Evolutionary conservation across 371 early-diverging fungal species (phyloP).

Genomic region (Rozella allomycis): DNA sequence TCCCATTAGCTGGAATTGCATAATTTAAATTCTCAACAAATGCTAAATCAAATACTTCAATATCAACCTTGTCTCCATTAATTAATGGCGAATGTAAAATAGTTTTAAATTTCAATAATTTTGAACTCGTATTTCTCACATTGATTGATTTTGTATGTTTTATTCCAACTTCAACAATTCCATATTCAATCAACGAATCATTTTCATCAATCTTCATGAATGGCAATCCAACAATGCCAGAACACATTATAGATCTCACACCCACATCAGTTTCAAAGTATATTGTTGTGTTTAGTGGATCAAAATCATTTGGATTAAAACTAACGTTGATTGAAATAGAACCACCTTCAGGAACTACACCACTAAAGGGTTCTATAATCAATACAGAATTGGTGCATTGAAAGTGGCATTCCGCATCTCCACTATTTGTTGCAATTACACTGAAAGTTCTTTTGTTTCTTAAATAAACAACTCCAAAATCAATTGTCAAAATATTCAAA

Average conservation of each 20-base stretch:
- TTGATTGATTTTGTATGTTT: slow-evolving; percentile 10
- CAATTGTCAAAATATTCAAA: slow-evolving; percentile 17
- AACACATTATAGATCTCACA: slow-evolving; percentile 15
- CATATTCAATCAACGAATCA: slow-evolving; percentile 16
- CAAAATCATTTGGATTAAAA: slow-evolving; percentile 17
- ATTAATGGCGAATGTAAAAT: slow-evolving; percentile 5
- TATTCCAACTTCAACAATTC: slow-evolving; percentile 20
- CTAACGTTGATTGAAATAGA: slow-evolving; percentile 12
- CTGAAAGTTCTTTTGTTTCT: slow-evolving; percentile 19
- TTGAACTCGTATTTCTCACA: slow-evolving; percentile 19
- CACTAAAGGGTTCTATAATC: slow-evolving; percentile 3
- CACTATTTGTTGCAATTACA: slow-evolving; percentile 19
- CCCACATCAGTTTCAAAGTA: slow-evolving; percentile 25
- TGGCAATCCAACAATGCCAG: slow-evolving; percentile 33
- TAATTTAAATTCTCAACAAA: slow-evolving; percentile 16
- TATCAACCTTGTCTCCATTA: slow-evolving; percentile 8
- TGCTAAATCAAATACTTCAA: slow-evolving; percentile 19
- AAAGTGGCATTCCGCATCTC: slow-evolving; percentile 25
- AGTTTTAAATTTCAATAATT: slow-evolving; percentile 17
- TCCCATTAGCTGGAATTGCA: slow-evolving; percentile 10
- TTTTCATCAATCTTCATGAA: slow-evolving; percentile 17
- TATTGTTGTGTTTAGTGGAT: slow-evolving; percentile 13
- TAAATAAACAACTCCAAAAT: slow-evolving; percentile 30
- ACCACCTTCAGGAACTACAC: slow-evolving; percentile 6
- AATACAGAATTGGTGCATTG: background rate